Conservation (phyloP, 495 filamentous ascomycete genomes). For the Xylona heveae region DNA sequence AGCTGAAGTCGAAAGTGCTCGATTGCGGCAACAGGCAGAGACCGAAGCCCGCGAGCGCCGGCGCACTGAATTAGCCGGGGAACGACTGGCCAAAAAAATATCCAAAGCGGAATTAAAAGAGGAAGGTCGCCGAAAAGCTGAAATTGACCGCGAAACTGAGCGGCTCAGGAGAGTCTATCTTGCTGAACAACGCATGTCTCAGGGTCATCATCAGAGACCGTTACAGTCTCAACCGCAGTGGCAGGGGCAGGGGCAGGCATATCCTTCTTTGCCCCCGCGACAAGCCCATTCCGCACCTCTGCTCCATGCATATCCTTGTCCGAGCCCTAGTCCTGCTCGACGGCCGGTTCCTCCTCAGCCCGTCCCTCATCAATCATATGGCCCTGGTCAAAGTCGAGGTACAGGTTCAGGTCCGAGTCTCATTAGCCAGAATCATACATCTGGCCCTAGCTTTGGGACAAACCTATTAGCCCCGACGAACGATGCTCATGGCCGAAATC, state of each 20-base stretch:
- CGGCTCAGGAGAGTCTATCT: conserved; percentile 56
- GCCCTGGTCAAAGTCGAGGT: too few species aligned
- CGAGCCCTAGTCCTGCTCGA: conserved; percentile 10
- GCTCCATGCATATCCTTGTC: conserved; percentile 3
- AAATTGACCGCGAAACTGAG: conserved; percentile 70
- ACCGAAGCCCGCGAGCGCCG: conserved; percentile 31
- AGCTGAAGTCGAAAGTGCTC: conserved; percentile 40
- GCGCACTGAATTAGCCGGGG: conserved; percentile 34
- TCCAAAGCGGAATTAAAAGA: conserved; percentile 60
- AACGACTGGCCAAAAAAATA: conserved; percentile 50
- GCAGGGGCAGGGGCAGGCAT: neutral
- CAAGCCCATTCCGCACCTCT: neutral
- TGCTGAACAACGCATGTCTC: conserved; percentile 17
- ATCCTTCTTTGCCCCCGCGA: neutral
- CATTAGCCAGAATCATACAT: conserved; percentile 14
- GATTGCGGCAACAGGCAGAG: conserved; percentile 33
- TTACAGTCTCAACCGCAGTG: neutral
- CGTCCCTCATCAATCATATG: too few species aligned
- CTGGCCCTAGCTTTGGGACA: too few species aligned
- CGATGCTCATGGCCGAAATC: conserved; percentile 7
- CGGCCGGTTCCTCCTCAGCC: conserved; percentile 7
- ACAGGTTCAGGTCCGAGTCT: too few species aligned
- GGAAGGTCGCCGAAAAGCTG: conserved; percentile 38
- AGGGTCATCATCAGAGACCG: conserved; percentile 17
- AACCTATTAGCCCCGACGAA: conserved; percentile 1